phyloP scores from a whole-genome alignment of 768 basidiomycete species.

The Rhodocollybia butyracea region DNA sequence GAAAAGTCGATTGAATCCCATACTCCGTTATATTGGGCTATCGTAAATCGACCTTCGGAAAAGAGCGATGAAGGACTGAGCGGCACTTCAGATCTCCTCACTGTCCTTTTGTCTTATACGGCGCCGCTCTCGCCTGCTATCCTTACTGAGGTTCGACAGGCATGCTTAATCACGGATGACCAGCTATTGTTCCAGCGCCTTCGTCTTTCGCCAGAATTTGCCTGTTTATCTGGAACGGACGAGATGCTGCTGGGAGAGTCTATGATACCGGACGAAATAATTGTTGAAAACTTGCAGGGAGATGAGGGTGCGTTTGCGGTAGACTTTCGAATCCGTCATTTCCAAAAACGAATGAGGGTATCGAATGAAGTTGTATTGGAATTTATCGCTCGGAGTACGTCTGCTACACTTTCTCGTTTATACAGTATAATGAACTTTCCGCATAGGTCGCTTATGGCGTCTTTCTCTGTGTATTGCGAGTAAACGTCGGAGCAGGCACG shows the following conservation, averaged over 20 bases:
- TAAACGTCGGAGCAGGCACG: constrained; percentile 4
- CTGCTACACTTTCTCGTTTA: background rate
- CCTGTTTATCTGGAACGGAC: constrained; percentile 51
- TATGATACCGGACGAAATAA: constrained; percentile 49
- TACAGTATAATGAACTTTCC: background rate
- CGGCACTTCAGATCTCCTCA: constrained; percentile 34
- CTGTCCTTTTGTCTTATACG: constrained; percentile 49
- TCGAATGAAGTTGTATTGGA: constrained; percentile 52
- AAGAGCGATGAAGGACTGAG: constrained; percentile 23
- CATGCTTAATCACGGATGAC: constrained; percentile 63
- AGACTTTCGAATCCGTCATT: constrained; percentile 49
- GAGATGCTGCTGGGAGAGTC: constrained; percentile 44
- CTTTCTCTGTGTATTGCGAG: constrained; percentile 36
- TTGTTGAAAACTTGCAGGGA: constrained; percentile 46
- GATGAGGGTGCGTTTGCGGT: constrained; percentile 55
- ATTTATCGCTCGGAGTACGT: constrained; percentile 57
- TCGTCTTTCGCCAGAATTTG: constrained; percentile 46
- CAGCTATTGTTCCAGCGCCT: constrained; percentile 60
- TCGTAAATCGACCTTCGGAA: constrained; percentile 53
- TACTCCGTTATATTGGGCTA: constrained; percentile 71
- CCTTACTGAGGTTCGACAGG: constrained; percentile 59
- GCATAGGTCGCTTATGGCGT: constrained; percentile 55
- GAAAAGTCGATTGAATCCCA: constrained; percentile 61
- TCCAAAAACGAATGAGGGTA: constrained; percentile 72
- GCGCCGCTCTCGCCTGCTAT: constrained; percentile 40